Evolutionary conservation across 2,329 filamentous ascomycete species (phyloP).

Genomic region (Pseudophaeomoniella oleicola): DNA sequence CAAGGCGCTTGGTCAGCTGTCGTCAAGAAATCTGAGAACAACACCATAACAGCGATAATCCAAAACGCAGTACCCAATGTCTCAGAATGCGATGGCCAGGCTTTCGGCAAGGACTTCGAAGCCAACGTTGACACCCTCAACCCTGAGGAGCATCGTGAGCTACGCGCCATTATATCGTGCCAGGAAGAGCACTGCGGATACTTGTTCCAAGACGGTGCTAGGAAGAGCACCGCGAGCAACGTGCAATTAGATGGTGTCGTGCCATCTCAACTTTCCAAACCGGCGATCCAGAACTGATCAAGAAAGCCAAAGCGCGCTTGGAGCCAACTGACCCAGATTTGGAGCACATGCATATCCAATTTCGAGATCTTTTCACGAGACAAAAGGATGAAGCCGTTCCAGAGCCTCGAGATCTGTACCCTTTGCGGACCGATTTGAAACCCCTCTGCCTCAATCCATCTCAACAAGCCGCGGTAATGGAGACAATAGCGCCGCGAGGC

Average conservation of each 20-base stretch:
- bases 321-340: neutral
- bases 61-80: neutral
- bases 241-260: neutral
- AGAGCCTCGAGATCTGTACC: neutral
- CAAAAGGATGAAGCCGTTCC: neutral
- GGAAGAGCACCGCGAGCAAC: neutral
- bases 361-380: neutral
- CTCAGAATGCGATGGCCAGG: neutral
- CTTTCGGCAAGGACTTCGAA: neutral
- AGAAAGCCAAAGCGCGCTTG: neutral
- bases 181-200: too few relatives aligned
- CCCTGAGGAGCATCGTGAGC: neutral
- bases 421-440: neutral
- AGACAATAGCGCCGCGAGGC: slow-evolving; percentile 68
- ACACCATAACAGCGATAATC: neutral
- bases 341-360: neutral
- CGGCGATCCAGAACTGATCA: neutral
- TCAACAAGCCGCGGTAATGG: slow-evolving; percentile 53
- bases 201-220: too few relatives aligned
- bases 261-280: neutral
- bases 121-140: neutral
- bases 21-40: neutral
- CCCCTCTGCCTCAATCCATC: slow-evolving; percentile 38
- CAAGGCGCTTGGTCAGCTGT: neutral
- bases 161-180: too few relatives aligned